These are phyloP conservation scores for Paramecium primaurelia DNA, from an alignment of 73 alveolate species.

Conservation along the genomic window DNA sequence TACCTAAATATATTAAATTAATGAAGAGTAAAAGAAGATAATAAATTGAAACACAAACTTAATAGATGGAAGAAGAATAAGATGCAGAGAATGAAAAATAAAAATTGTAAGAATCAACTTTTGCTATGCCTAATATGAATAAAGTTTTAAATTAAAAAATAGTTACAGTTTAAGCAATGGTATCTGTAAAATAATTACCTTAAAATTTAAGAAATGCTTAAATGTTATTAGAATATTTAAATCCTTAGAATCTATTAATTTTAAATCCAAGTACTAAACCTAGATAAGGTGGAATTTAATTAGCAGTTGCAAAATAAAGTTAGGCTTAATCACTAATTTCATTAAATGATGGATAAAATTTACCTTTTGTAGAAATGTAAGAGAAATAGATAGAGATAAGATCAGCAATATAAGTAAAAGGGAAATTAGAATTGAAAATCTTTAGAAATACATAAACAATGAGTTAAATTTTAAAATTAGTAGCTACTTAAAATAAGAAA, in stretches of 20 bases:
- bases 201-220: background rate
- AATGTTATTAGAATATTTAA: background rate
- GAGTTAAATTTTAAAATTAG: background rate
- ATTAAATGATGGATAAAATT: background rate
- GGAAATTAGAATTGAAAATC: background rate
- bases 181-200: background rate
- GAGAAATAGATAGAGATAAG: background rate
- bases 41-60: background rate
- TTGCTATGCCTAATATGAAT: background rate
- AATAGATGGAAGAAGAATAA: conserved; percentile 26
- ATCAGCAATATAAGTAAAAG: conserved; percentile 28
- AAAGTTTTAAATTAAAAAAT: background rate
- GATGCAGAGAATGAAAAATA: conserved; percentile 14
- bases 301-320: background rate
- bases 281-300: background rate
- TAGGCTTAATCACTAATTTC: background rate
- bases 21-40: background rate
- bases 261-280: background rate
- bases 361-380: conserved; percentile 23
- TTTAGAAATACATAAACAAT: background rate
- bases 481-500: background rate
- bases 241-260: background rate
- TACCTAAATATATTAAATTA: background rate
- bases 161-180: background rate
- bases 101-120: background rate